Evolutionary conservation across 1,284 basidiomycete genomes (phyloP).

Genomic region (Agroathelia rolfsii): DNA sequence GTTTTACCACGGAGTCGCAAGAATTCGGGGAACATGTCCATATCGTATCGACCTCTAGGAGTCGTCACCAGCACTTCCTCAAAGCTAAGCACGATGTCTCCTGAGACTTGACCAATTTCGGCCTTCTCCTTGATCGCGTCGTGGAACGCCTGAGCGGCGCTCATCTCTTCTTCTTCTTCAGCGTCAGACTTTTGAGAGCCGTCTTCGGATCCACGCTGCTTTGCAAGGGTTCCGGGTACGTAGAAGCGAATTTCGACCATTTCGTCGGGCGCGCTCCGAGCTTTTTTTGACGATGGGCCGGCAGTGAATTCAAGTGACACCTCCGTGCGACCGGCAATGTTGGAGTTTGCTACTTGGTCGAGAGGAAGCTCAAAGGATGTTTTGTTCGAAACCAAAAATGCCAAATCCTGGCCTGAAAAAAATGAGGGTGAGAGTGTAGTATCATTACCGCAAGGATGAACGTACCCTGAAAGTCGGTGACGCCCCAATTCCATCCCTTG

Average conservation of each 20-base stretch:
- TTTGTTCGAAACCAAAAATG: constrained; percentile 86
- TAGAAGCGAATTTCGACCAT: constrained; percentile 96
- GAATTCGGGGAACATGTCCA: constrained; percentile 96
- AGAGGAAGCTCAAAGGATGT: constrained; percentile 90
- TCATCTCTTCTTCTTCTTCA: constrained; percentile 65
- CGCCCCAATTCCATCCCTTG: constrained; percentile 99
- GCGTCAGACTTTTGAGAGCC: constrained; percentile 65
- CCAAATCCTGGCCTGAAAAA: constrained; percentile 72
- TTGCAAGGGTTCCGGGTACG: constrained; percentile 77
- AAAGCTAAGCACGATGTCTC: constrained; percentile 91
- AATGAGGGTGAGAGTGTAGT: constrained; percentile 1
- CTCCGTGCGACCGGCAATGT: constrained; percentile 95
- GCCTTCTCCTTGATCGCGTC: constrained; percentile 95
- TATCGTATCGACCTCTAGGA: constrained; percentile 92
- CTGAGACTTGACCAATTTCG: constrained; percentile 87
- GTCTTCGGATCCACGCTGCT: constrained; percentile 66
- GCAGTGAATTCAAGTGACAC: constrained; percentile 95
- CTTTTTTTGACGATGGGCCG: constrained; percentile 36
- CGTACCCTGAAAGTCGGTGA: constrained; percentile 86
- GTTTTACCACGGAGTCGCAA: constrained; percentile 93
- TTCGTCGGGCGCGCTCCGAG: constrained; percentile 62
- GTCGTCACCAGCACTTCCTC: constrained; percentile 96
- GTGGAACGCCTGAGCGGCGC: constrained; percentile 94
- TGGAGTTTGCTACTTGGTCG: constrained; percentile 86
- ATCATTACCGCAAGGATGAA: constrained; percentile 8